Evolutionary conservation across 441 rosid species (phyloP).

Genomic region (Omphalea diandra): DNA sequence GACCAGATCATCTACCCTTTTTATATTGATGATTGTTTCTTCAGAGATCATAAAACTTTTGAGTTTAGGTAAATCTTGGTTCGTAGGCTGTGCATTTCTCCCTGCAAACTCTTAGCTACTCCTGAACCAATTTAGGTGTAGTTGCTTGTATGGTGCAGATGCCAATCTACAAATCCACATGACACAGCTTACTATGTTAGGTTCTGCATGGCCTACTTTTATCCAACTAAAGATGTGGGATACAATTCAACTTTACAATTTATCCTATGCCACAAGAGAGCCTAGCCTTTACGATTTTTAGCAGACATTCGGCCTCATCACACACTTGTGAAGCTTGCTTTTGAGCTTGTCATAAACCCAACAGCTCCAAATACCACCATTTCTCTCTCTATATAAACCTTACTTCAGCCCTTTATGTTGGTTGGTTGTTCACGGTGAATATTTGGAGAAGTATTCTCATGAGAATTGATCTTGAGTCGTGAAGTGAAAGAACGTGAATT

Average conservation of each 20-base stretch:
- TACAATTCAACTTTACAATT: slow-evolving; percentile 14
- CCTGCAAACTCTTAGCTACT: not conserved
- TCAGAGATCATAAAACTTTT: not conserved
- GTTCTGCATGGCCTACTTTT: not conserved
- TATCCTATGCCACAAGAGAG: no score
- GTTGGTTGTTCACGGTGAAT: slow-evolving; percentile 37
- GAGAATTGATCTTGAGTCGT: slow-evolving; percentile 25
- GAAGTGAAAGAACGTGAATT: slow-evolving; percentile 30
- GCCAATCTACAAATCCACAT: not conserved
- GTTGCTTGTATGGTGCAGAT: not conserved
- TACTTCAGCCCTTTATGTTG: not conserved
- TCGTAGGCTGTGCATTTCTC: not conserved
- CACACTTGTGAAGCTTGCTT: not conserved
- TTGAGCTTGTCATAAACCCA: not conserved
- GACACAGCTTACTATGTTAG: not conserved
- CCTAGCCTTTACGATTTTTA: not conserved
- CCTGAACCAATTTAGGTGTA: not conserved
- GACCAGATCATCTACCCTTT: no score
- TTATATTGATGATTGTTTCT: no score
- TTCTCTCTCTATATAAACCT: not conserved
- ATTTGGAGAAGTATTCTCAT: slow-evolving; percentile 46
- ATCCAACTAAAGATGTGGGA: not conserved
- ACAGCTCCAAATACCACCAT: not conserved
- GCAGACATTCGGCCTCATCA: slow-evolving; percentile 4
- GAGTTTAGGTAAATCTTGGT: not conserved